phyloP scores from a whole-genome alignment of 768 basidiomycete species.

The Lactarius psammicola region DNA sequence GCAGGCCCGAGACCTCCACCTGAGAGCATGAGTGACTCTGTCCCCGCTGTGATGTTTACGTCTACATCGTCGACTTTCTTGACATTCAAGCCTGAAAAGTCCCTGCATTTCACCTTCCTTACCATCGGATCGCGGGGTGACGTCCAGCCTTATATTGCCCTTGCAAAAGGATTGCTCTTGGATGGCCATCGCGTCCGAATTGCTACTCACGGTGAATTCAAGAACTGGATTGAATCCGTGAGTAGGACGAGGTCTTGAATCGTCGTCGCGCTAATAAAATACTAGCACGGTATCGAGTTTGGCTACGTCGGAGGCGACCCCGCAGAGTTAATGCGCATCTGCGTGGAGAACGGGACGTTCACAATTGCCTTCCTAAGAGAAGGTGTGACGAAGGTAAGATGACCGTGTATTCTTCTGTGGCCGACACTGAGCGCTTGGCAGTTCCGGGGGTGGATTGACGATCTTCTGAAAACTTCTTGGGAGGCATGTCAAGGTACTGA shows the following conservation, averaged over 20 bases:
- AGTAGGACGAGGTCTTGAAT: conserved; percentile 33
- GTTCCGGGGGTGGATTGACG: conserved; percentile 98
- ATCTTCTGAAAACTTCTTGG: conserved; percentile 93
- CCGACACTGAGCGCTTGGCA: conserved; percentile 36
- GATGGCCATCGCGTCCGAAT: conserved; percentile 90
- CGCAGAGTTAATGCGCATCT: conserved; percentile 96
- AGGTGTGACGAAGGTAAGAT: conserved; percentile 71
- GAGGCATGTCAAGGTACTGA: conserved; percentile 95
- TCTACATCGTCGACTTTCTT: conserved; percentile 95
- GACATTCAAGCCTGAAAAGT: conserved; percentile 88
- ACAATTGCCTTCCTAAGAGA: conserved; percentile 95
- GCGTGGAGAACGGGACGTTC: conserved; percentile 97
- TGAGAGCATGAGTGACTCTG: conserved; percentile 40
- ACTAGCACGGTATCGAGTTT: conserved; percentile 92
- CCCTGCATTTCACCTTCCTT: conserved; percentile 88
- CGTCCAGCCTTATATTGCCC: conserved; percentile 96
- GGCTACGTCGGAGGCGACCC: conserved; percentile 95
- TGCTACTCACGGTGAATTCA: conserved; percentile 94
- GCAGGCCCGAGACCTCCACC: conserved; percentile 46
- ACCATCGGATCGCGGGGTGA: conserved; percentile 97
- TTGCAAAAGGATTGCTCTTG: conserved; percentile 86
- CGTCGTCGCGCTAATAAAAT: conserved; percentile 1
- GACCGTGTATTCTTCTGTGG: conserved; percentile 4
- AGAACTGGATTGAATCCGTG: conserved; percentile 92
- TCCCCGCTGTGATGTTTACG: conserved; percentile 94